Base-by-base conservation (phyloP, 768 basidiomycete species). In the Lentinula sp. region DNA sequence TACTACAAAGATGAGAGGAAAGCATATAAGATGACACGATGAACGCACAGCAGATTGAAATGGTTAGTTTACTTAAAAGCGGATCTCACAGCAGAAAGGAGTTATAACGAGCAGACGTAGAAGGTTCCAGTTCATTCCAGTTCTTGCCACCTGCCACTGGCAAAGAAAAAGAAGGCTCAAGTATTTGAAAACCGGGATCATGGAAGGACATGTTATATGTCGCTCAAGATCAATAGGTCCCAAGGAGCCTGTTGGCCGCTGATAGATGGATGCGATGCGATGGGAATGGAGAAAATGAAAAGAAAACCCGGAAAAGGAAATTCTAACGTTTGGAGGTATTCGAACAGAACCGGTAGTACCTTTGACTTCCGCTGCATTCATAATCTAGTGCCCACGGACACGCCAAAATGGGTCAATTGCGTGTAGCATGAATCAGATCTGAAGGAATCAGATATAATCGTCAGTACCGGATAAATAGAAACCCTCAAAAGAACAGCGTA, bases 371-470 rank as follows among this genome's bases (percentile, higher is more conserved):
- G n/a, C 13, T 39, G 34, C 53, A 54, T 52, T 35, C 50, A 35
- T 54, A 54, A 54, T 31, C 2, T 37, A 52, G 51, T 54, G 46
- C 46, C 53, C 53, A 54, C 53, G 50, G 34, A 52, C 34, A 52
- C 50, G 49, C 23, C 53, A 13, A 35, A 54, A 54, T 21, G 16
- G 39, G 55, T 15, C 40, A 40, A 56, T 18, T 7, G 40, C 55
- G 13, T 51, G 31, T 11, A 51, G 9, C 48, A 43, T 52, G 10
- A 52, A 35, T 34, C 51, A 52, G 53, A 54, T 54, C 53, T 54
- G 18, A 48, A 43, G 21, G 13, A 56, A 34, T 16, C 28, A 51
- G 34, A 51, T 51, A 51, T 28, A 51, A 51, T 51, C 40, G 40
- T 56, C 40, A 56, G 55, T 28, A 23, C 55, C 40, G 55, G 6